Percentiles rank a stretch among this genome's conserved stretches.
Conservation (phyloP, 73 alveolate genomes). For the Tetrahymena thermophila region DNA sequence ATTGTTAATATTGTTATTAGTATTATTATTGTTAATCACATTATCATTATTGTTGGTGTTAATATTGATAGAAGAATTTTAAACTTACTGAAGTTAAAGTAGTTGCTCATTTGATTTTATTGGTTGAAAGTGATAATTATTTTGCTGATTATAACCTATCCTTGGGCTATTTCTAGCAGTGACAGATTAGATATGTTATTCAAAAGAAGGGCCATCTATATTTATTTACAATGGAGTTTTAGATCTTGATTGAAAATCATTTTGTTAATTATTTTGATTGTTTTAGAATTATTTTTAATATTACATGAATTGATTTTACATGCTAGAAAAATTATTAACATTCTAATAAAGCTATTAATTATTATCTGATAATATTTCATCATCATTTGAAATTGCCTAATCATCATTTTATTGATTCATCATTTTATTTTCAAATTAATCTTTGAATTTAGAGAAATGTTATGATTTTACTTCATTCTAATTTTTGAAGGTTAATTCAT, state of each 20-base stretch:
- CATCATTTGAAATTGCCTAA: neutral
- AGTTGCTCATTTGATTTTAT: neutral
- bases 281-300: no score
- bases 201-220: neutral
- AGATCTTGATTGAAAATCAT: neutral
- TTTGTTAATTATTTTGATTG: neutral
- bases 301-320: no score
- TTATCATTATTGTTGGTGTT: neutral
- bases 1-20: no score
- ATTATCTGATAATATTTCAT: neutral
- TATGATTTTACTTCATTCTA: neutral
- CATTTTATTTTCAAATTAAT: neutral
- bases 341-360: no score
- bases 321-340: neutral
- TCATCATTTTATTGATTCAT: neutral
- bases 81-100: neutral
- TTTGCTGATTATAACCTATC: neutral
- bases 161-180: neutral
- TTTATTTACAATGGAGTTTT: neutral
- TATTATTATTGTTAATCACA: no score
- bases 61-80: neutral
- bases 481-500: neutral
- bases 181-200: neutral
- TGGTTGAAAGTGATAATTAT: neutral
- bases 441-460: neutral